These are phyloP conservation scores for Helenozyma baotianmanensis DNA, from an alignment of 805 yeast genomes.

Conservation along the genomic window DNA sequence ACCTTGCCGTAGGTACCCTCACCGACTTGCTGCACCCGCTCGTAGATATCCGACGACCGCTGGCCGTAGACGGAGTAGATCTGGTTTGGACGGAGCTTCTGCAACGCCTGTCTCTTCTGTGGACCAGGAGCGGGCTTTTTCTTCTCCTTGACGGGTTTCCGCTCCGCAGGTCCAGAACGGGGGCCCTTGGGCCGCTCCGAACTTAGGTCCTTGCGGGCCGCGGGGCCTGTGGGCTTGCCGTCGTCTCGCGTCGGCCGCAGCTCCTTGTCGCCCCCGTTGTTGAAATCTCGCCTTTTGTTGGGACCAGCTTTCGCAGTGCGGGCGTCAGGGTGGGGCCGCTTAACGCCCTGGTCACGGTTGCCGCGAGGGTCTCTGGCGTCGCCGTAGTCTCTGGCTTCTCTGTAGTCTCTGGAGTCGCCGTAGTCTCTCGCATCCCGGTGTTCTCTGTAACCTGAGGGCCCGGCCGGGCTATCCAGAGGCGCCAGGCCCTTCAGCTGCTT, in stretches of 20 bases:
- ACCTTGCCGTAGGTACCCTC: constrained; percentile 98
- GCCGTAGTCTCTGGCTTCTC: background rate
- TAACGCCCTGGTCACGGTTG: constrained; percentile 2
- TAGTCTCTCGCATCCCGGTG: background rate
- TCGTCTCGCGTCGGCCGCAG: background rate
- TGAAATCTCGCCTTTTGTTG: constrained; percentile 8
- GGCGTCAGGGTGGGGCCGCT: constrained; percentile 5
- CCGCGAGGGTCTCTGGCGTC: background rate
- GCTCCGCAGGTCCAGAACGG: constrained; percentile 1
- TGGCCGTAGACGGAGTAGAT: constrained; percentile 28
- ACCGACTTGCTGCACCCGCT: constrained; percentile 86
- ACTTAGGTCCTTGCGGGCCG: background rate
- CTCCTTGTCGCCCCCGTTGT: constrained; percentile 1
- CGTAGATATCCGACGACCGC: constrained; percentile 44
- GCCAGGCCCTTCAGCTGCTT: background rate
- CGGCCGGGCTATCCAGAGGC: constrained; percentile 9
- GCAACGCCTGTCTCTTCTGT: constrained; percentile 1
- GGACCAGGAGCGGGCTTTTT: background rate
- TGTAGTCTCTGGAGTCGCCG: constrained; percentile 1
- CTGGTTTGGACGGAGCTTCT: constrained; percentile 24
- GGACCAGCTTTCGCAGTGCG: constrained; percentile 1
- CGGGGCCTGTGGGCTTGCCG: background rate
- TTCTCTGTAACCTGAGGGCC: constrained; percentile 11
- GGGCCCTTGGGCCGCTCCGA: constrained; percentile 1
- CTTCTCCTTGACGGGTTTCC: constrained; percentile 2